These are phyloP conservation scores for Kodamaea kaohsiungensis DNA, from an alignment of 805 yeast genomes.

Conservation along the genomic window DNA sequence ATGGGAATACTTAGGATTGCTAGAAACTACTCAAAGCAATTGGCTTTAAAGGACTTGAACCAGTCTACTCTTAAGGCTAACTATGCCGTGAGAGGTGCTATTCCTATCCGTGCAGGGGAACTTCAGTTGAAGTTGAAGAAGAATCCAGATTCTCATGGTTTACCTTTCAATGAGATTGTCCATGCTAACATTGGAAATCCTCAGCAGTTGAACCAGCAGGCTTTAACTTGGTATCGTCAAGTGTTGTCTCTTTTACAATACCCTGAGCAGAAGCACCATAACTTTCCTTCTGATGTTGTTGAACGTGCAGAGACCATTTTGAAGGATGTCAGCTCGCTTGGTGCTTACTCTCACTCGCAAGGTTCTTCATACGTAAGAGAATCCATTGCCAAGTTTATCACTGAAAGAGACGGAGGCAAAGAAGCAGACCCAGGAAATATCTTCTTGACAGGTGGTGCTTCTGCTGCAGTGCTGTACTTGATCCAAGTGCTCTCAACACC, in stretches of 20 bases:
- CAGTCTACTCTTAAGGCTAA: conserved; percentile 78
- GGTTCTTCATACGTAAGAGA: conserved; percentile 75
- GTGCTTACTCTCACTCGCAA: conserved; percentile 94
- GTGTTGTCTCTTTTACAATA: conserved; percentile 84
- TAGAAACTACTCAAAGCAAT: conserved; percentile 8
- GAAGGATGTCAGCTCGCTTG: conserved; percentile 73
- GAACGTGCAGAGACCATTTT: conserved; percentile 67
- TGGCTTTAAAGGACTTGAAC: conserved; percentile 44
- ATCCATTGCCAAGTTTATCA: conserved; percentile 79
- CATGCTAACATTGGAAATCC: conserved; percentile 97
- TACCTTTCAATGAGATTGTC: conserved; percentile 79
- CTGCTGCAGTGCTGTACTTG: conserved; percentile 84
- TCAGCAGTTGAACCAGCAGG: conserved; percentile 92
- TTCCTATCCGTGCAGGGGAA: conserved; percentile 93
- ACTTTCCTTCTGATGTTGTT: conserved; percentile 66
- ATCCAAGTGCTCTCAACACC: conserved; percentile 66
- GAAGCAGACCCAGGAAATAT: conserved; percentile 67
- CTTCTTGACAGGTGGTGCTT: conserved; percentile 91
- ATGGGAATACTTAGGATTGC: not conserved
- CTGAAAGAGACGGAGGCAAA: conserved; percentile 76
- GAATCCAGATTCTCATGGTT: conserved; percentile 52
- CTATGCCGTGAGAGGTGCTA: conserved; percentile 93
- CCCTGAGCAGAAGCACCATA: conserved; percentile 52
- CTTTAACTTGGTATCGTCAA: conserved; percentile 93
- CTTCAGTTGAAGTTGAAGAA: conserved; percentile 54